Conservation (phyloP, 768 basidiomycete species). For the Lentinula guzmanii region DNA sequence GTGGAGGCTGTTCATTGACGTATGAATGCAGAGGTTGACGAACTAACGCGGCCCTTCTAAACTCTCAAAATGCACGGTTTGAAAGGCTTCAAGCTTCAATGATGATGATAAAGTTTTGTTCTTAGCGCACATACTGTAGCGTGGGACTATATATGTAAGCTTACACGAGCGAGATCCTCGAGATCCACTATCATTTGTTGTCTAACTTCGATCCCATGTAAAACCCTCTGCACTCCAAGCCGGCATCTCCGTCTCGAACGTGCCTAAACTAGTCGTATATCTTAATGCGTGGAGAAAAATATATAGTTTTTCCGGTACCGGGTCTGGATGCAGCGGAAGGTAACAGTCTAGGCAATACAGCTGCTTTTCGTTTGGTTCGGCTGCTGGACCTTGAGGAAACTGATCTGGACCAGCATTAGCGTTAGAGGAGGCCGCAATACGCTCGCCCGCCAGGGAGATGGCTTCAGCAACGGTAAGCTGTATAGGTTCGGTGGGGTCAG, state of each 20-base stretch:
- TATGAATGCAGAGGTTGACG: not conserved
- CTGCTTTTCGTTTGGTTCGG: slow-evolving; percentile 31
- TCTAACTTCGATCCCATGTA: slow-evolving; percentile 18
- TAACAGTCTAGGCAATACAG: slow-evolving; percentile 88
- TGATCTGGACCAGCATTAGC: slow-evolving; percentile 11
- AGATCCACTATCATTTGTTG: too few relatives aligned
- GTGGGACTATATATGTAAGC: too few relatives aligned
- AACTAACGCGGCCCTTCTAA: not conserved
- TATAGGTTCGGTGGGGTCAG: not conserved
- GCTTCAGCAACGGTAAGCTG: slow-evolving; percentile 49
- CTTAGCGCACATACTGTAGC: too few relatives aligned
- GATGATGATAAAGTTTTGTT: not conserved
- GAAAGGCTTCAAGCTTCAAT: not conserved
- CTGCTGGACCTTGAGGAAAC: slow-evolving; percentile 32
- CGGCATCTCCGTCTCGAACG: slow-evolving; percentile 83
- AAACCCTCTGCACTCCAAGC: slow-evolving; percentile 80
- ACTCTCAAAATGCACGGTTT: too few relatives aligned
- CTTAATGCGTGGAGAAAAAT: slow-evolving; percentile 92
- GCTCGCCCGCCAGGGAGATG: slow-evolving; percentile 29
- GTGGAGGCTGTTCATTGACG: slow-evolving; percentile 24
- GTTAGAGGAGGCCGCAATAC: slow-evolving; percentile 8
- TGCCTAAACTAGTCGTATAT: slow-evolving; percentile 79
- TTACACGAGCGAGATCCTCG: too few relatives aligned
- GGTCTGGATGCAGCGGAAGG: slow-evolving; percentile 89
- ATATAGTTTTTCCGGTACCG: slow-evolving; percentile 84